Base-by-base conservation (phyloP, 2,329 filamentous ascomycete genomes). In the Ceratocystis albifundus region DNA sequence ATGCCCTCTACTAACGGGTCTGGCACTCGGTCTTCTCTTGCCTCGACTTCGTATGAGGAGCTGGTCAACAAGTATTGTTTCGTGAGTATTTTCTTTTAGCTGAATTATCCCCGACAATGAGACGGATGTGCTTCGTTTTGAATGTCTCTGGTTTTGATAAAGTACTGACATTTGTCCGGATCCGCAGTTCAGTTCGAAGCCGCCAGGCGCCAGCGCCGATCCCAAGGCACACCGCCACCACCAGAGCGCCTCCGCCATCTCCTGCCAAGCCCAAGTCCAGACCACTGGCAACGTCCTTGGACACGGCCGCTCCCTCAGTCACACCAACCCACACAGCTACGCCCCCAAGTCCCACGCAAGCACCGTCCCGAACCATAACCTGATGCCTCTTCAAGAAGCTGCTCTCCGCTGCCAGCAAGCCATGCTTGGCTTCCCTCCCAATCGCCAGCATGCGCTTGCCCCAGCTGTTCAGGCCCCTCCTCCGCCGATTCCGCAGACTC, bases 41-140 rank as follows among this genome's bases (percentile, higher is more conserved):
- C 92, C 68, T 95, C 91, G 70, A 86, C 90, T 68, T 92, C 93
- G 68, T 97, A 99, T 76, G 90, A 95, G 77, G 94, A 99, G 78
- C 84, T 99, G 70, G 88, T 99, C 76, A 92, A 96, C 80, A 96
- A 96, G 80, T 99, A 96, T 82, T 99, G 94, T 83, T 99, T 97
- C 85, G 93, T 96, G 93, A 86, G 93, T 96, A 67, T 36, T 44
- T 46, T 36, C 8, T 12, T 59, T 36, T 0, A 36, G 17, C 3
- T n/a, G 4, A n/a, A n/a, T 59, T 17, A 15, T 32, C 3, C 36
- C 4, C 10, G 3, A 10, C 10, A 4, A 41, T 41, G 10, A 41
- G 36, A 41, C 36, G 36, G 36, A 41, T 12, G 10, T 41, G 36
- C 12, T n/a, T 20, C 12, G 3, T 36, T n/a, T 36, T 32, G 30